Evolutionary conservation across 805 yeast species (phyloP).

Genomic region (Ogataea glucozyma): DNA sequence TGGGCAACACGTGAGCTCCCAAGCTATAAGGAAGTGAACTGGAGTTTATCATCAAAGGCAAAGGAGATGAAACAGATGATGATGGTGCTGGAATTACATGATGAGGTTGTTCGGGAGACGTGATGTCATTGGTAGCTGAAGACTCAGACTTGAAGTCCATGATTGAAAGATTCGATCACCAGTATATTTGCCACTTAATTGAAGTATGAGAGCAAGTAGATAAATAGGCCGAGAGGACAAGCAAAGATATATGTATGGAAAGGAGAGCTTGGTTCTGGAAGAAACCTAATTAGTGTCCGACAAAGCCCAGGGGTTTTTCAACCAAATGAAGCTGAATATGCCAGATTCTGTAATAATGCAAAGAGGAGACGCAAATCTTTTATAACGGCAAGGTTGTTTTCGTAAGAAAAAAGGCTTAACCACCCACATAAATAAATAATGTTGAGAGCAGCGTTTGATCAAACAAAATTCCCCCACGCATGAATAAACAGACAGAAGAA

Average conservation of each 20-base stretch:
- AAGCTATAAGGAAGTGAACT: background rate
- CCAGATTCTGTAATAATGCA: too few species aligned
- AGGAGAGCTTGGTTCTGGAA: too few species aligned
- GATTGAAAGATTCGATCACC: background rate
- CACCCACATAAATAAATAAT: too few species aligned
- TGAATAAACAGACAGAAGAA: background rate
- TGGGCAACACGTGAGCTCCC: background rate
- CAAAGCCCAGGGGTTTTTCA: too few species aligned
- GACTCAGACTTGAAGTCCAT: constrained; percentile 2
- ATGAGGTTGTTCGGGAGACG: constrained; percentile 1
- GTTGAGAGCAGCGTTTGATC: too few species aligned
- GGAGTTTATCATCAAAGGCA: background rate
- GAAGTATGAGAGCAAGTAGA: background rate
- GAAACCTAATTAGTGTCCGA: too few species aligned
- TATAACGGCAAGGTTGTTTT: background rate
- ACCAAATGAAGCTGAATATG: too few species aligned
- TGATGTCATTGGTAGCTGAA: background rate
- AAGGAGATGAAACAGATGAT: background rate
- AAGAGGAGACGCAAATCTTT: background rate
- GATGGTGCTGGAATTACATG: background rate
- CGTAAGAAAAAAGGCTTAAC: too few species aligned
- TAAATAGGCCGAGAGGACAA: background rate
- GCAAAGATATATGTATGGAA: too few species aligned
- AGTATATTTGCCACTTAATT: background rate
- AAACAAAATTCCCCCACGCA: background rate